These are phyloP conservation scores for Polysphondylium violaceum DNA, from an alignment of 78 protist species.

Conservation along the genomic window DNA sequence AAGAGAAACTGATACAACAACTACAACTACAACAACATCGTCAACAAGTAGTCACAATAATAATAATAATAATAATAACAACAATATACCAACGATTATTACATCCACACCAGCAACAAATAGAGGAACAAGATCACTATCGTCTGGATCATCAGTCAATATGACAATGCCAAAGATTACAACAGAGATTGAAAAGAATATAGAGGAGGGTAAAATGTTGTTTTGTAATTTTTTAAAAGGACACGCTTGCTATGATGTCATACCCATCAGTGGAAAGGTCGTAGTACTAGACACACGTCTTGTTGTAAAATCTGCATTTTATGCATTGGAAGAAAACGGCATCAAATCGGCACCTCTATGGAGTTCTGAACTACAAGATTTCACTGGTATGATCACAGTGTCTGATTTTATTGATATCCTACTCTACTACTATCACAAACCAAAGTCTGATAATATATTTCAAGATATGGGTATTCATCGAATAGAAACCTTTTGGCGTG, in stretches of 20 bases:
- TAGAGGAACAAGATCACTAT: background rate
- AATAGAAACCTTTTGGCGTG: constrained; percentile 81
- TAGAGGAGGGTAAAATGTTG: constrained; percentile 37
- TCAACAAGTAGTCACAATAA: background rate
- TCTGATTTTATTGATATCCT: constrained; percentile 81
- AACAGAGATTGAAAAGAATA: constrained; percentile 4
- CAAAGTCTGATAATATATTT: constrained; percentile 76
- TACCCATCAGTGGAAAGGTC: constrained; percentile 76
- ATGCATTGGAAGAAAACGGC: constrained; percentile 79
- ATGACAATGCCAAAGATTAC: background rate
- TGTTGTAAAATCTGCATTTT: constrained; percentile 62
- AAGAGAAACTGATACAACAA: background rate
- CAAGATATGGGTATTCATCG: constrained; percentile 79
- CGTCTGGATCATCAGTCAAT: too few relatives aligned
- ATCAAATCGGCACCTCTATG: constrained; percentile 83
- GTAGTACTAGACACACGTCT: constrained; percentile 75
- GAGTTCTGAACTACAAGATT: constrained; percentile 52
- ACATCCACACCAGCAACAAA: background rate
- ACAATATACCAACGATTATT: background rate
- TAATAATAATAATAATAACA: background rate
- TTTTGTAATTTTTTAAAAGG: constrained; percentile 60
- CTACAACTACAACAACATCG: background rate
- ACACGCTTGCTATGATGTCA: constrained; percentile 79
- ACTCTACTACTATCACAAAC: constrained; percentile 69
- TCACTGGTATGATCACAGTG: constrained; percentile 81